Conservation (phyloP, 2,329 filamentous ascomycete species). For the Aspergillus hiratsukae region DNA sequence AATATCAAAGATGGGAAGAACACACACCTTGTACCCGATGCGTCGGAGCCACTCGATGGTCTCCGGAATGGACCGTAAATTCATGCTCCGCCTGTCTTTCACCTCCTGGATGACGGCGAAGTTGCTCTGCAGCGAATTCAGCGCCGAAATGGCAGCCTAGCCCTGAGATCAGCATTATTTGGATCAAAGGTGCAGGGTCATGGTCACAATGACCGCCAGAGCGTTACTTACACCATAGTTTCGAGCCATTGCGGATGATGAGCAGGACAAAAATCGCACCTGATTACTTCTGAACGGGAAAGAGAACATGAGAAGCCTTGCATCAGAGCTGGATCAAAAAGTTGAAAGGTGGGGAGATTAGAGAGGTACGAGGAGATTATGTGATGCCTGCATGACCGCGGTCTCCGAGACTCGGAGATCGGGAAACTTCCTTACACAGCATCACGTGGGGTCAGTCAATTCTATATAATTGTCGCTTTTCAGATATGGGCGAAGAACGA, state of each 20-base stretch:
- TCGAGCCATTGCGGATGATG: conserved; percentile 32
- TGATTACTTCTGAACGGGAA: conserved; percentile 14
- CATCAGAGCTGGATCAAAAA: conserved; percentile 21
- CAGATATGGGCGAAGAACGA: neutral
- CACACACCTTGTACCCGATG: conserved; percentile 67
- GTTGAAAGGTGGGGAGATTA: neutral
- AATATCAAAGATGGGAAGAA: conserved; percentile 5
- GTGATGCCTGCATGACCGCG: conserved; percentile 1
- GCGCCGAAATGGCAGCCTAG: conserved; percentile 65
- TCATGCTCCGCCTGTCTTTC: conserved; percentile 66
- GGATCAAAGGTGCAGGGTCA: neutral
- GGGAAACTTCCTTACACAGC: neutral
- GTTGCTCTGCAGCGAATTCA: conserved; percentile 77
- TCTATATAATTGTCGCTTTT: neutral
- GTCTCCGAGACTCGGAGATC: conserved; percentile 15
- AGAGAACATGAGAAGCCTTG: conserved; percentile 20
- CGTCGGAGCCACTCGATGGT: conserved; percentile 73
- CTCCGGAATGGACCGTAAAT: conserved; percentile 72
- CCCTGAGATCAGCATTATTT: neutral
- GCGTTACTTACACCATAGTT: conserved; percentile 33
- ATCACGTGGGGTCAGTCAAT: neutral
- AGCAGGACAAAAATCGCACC: conserved; percentile 27
- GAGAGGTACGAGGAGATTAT: conserved; percentile 4
- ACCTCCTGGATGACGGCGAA: conserved; percentile 72
- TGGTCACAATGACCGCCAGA: neutral